Evolutionary conservation across 192 early-diverging fungal genomes (phyloP).

Genomic region (Coemansia sp.): DNA sequence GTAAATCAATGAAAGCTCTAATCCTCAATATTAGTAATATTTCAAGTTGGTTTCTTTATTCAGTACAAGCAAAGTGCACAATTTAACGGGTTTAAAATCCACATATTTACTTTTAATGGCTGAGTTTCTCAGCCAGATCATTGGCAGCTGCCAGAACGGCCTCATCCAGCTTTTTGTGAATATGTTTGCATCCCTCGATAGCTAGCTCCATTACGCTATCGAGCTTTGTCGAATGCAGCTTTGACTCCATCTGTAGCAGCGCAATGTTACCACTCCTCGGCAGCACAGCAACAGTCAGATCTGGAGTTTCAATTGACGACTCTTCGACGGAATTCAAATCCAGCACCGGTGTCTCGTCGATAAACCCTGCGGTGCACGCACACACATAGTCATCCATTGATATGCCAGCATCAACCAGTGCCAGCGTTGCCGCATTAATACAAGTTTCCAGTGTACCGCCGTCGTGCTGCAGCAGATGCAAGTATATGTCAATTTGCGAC

Average conservation of each 20-base stretch:
- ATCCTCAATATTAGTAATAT: too few species aligned
- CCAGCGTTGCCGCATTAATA: conserved; percentile 82
- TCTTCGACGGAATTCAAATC: conserved; percentile 92
- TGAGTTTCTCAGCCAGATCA: conserved; percentile 48
- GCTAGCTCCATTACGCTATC: conserved; percentile 52
- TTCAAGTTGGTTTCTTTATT: too few species aligned
- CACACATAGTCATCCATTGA: conserved; percentile 82
- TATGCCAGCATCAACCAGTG: conserved; percentile 78
- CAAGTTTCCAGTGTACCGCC: conserved; percentile 79
- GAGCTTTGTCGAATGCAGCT: conserved; percentile 75
- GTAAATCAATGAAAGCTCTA: too few species aligned
- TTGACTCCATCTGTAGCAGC: conserved; percentile 84
- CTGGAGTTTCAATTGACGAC: conserved; percentile 74
- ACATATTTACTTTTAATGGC: conserved; percentile 13
- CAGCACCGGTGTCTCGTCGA: conserved; percentile 67
- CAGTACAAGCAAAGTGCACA: too few species aligned
- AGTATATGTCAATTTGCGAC: conserved; percentile 89
- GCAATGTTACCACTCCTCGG: conserved; percentile 82
- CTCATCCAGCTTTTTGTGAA: conserved; percentile 51
- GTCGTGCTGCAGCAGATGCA: conserved; percentile 92
- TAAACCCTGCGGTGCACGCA: conserved; percentile 84
- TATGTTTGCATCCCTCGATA: conserved; percentile 52
- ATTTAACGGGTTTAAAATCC: too few species aligned
- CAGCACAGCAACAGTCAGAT: conserved; percentile 81
- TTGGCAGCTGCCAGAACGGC: conserved; percentile 48